These are phyloP conservation scores for Talaromyces borbonicus DNA, from an alignment of 495 filamentous ascomycete genomes.

Conservation along the genomic window DNA sequence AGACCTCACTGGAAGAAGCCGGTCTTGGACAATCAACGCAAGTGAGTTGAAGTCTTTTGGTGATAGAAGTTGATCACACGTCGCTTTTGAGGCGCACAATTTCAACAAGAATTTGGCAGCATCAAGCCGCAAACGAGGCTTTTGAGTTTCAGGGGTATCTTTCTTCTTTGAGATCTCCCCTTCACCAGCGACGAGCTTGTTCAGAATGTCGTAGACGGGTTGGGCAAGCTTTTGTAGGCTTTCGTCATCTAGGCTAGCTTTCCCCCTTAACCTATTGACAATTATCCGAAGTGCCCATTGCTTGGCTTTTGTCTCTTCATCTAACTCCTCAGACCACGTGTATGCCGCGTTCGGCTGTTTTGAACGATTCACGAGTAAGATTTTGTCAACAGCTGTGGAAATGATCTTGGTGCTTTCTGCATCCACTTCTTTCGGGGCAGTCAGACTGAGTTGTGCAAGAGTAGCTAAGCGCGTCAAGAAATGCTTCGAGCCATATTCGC, in stretches of 20 bases:
- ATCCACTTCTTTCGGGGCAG: conserved; percentile 63
- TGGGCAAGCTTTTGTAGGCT: conserved; percentile 53
- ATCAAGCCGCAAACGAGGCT: conserved; percentile 64
- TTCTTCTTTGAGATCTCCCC: conserved; percentile 71
- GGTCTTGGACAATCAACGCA: conserved; percentile 70
- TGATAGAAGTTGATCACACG: conserved; percentile 67
- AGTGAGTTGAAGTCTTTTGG: conserved; percentile 70
- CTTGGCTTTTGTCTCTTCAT: conserved; percentile 78
- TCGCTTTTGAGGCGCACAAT: conserved; percentile 55
- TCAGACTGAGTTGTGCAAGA: conserved; percentile 71
- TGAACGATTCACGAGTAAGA: conserved; percentile 60
- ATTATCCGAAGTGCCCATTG: conserved; percentile 80
- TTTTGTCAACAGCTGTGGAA: conserved; percentile 64
- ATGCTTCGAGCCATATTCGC: conserved; percentile 61
- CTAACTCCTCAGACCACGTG: conserved; percentile 63
- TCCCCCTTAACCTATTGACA: conserved; percentile 72
- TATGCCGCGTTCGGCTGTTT: conserved; percentile 34
- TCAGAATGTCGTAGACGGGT: conserved; percentile 68
- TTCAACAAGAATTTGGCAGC: conserved; percentile 80
- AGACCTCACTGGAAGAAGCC: conserved; percentile 57
- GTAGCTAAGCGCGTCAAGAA: conserved; percentile 81
- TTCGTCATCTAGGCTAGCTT: conserved; percentile 42
- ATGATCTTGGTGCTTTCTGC: conserved; percentile 67
- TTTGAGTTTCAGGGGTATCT: conserved; percentile 64
- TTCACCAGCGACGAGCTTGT: conserved; percentile 57